Evolutionary conservation across 306 rosid genomes (phyloP).

Genomic region (Cucurbita pepo): DNA sequence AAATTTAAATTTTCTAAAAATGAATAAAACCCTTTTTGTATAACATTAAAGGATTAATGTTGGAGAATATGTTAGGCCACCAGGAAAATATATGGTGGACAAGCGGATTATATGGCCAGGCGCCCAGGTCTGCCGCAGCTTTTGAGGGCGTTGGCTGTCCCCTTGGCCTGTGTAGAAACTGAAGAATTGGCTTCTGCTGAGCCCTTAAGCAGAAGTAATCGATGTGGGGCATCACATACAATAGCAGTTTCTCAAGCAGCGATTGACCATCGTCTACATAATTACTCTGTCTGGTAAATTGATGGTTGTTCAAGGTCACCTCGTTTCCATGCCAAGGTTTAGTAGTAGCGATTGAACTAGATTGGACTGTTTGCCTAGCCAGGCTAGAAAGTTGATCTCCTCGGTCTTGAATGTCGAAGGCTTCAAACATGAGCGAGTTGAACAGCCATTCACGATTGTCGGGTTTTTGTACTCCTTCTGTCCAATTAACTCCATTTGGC

Average conservation of each 20-base stretch:
- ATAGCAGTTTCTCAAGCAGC: neutral
- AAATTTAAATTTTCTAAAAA: no score
- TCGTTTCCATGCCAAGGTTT: neutral
- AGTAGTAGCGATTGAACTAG: neutral
- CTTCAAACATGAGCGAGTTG: neutral
- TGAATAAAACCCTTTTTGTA: neutral
- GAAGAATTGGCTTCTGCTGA: neutral
- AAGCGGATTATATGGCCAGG: neutral
- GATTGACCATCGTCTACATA: neutral
- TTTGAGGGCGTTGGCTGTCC: neutral
- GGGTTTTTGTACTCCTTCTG: neutral
- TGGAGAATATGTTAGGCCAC: neutral
- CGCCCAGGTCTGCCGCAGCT: neutral
- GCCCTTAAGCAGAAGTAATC: neutral
- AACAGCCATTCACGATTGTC: neutral
- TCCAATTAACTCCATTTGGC: conserved; percentile 44
- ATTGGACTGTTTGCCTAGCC: neutral
- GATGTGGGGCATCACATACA: neutral
- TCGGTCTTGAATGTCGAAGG: neutral
- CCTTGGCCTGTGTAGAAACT: neutral
- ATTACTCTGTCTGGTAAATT: neutral
- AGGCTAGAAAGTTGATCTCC: neutral
- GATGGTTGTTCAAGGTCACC: no score
- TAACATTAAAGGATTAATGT: neutral
- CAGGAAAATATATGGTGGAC: neutral